Evolutionary conservation across 139 green algal genomes (phyloP).

Genomic region (Dunaliella sp.): DNA sequence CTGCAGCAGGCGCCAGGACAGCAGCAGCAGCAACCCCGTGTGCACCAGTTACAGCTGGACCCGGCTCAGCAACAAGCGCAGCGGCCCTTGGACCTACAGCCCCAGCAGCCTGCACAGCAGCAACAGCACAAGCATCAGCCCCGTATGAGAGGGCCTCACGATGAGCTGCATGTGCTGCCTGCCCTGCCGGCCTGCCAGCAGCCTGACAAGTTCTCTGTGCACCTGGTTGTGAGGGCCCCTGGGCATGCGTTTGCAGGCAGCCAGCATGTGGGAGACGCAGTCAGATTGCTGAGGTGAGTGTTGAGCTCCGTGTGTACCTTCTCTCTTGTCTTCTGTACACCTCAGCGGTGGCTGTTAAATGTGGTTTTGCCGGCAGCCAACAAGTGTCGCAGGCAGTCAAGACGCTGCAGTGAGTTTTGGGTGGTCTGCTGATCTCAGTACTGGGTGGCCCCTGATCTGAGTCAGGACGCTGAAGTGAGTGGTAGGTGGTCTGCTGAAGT

Average conservation of each 20-base stretch:
- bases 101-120: constrained; percentile 6
- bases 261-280: constrained; percentile 28
- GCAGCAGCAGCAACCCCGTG: neutral
- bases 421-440: constrained; percentile 25
- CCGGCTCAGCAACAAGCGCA: neutral
- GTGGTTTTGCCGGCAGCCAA: constrained; percentile 60
- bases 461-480: no score
- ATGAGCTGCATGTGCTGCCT: neutral
- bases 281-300: constrained; percentile 22
- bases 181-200: neutral
- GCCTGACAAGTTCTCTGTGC: constrained; percentile 73
- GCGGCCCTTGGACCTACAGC: neutral
- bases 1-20: neutral
- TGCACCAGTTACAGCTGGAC: neutral
- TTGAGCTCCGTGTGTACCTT: no score
- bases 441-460: no score
- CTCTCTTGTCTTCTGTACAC: no score
- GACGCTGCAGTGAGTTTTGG: no score
- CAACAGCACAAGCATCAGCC: neutral
- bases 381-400: constrained; percentile 29
- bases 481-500: constrained; percentile 30
- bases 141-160: neutral
- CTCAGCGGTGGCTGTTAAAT: no score
- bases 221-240: constrained; percentile 72
- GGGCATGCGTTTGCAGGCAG: constrained; percentile 60